phyloP scores from a whole-genome alignment of 179 eudicot species.

The Actinidia arguta region DNA sequence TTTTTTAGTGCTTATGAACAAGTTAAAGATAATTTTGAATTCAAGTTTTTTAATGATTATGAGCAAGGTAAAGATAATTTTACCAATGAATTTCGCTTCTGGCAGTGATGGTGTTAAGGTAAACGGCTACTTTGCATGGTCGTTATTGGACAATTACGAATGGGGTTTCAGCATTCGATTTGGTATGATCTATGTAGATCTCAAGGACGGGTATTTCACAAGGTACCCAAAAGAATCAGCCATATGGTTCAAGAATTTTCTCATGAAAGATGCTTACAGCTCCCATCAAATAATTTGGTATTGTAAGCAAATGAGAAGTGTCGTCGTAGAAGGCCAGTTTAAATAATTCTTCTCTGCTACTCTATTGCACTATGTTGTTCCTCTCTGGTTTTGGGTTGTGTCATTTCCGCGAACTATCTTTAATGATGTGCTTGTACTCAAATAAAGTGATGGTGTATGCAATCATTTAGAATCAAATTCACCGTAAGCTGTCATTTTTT shows the following conservation, averaged over 20 bases:
- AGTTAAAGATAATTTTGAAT: background rate
- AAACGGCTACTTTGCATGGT: constrained; percentile 34
- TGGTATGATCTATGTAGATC: constrained; percentile 22
- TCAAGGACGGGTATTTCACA: background rate
- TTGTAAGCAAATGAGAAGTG: too few relatives aligned
- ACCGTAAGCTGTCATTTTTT: too few relatives aligned
- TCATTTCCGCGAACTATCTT: too few relatives aligned
- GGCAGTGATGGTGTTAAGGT: constrained; percentile 24
- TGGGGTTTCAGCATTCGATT: constrained; percentile 31
- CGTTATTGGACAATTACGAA: constrained; percentile 27
- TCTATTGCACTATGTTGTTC: too few relatives aligned
- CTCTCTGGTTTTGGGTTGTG: too few relatives aligned
- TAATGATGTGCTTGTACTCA: too few relatives aligned
- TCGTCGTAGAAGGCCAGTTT: too few relatives aligned
- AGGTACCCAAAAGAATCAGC: constrained; percentile 31
- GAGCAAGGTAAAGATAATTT: background rate
- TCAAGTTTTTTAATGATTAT: too few relatives aligned
- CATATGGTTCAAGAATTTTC: constrained; percentile 27
- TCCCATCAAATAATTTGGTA: too few relatives aligned
- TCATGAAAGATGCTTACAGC: background rate
- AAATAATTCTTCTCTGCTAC: too few relatives aligned
- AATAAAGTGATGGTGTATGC: too few relatives aligned
- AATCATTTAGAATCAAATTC: too few relatives aligned
- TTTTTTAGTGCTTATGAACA: background rate
- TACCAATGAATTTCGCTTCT: background rate